phyloP scores from a whole-genome alignment of 2,329 filamentous ascomycete genomes.

The Emericellopsis atlantica region DNA sequence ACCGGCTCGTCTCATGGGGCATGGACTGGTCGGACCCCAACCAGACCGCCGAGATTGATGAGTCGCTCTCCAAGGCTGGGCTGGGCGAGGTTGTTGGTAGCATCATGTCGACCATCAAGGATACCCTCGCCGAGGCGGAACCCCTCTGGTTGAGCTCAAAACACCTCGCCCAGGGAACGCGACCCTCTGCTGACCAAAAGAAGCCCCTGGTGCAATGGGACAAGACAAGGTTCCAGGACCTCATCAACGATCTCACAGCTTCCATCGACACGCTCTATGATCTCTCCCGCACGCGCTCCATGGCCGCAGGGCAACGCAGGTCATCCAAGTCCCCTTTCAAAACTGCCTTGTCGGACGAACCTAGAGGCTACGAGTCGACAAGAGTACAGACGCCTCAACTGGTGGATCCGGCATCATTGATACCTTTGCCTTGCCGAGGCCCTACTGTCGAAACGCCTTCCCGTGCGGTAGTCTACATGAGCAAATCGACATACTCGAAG shows the following conservation, averaged over 20 bases:
- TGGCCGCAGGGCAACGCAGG: slow-evolving; percentile 20
- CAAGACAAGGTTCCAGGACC: slow-evolving; percentile 60
- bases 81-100: slow-evolving; percentile 66
- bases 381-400: slow-evolving; percentile 49
- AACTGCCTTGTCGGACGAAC: slow-evolving; percentile 21
- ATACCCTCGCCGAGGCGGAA: slow-evolving; percentile 66
- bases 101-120: slow-evolving; percentile 70
- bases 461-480: slow-evolving; percentile 35
- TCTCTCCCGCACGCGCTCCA: slow-evolving; percentile 52
- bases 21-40: slow-evolving; percentile 68
- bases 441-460: slow-evolving; percentile 15
- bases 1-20: slow-evolving; percentile 68
- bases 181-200: slow-evolving; percentile 38
- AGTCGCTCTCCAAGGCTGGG: slow-evolving; percentile 58
- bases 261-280: slow-evolving; percentile 74
- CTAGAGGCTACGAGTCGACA: slow-evolving; percentile 23
- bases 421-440: slow-evolving; percentile 28
- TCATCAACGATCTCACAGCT: slow-evolving; percentile 60
- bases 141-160: slow-evolving; percentile 54
- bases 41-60: slow-evolving; percentile 58
- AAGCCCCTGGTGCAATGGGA: slow-evolving; percentile 49
- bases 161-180: slow-evolving; percentile 23
- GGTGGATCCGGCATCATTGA: slow-evolving; percentile 41
- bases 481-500: slow-evolving; percentile 37
- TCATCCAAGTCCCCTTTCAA: slow-evolving; percentile 20